Base-by-base conservation (phyloP, 352 stramenopile species). In the Phytophthora meadii region DNA sequence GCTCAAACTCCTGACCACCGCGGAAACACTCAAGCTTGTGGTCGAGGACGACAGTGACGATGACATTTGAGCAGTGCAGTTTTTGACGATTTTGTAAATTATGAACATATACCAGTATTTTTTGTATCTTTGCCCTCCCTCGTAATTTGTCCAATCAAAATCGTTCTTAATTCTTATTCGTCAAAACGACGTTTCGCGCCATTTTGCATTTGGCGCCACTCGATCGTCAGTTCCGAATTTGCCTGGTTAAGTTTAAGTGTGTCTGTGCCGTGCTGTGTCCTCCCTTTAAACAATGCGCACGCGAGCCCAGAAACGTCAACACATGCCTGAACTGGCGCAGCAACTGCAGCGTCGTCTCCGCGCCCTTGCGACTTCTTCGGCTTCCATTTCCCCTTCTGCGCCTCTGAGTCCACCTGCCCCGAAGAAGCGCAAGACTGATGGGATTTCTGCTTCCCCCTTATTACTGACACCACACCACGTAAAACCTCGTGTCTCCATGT, bases 1-100 rank as follows among this genome's bases (percentile, higher is more conserved):
- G 47, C 67, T 95, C 2, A 72, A 82, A 70, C 63, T 79, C 6
- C 71, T 92, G 40, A 72, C 77, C 0, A 56, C 74, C 24, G 62
- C 49, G 0, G 55, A 54, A 34, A 36, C 60, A 9, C 41, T 63
- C 22, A 61, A 70, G 3, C 53, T 59, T 32, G 14, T 69, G 5
- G 27, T 41, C 17, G 44, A 57, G 42, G 66, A 68, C 55, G 53
- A 54, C 32, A 60, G 24, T 11, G 57, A 7, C 3, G 47, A 67
- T 36, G 45, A 37, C 36, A 50, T 25, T 4, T 65, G 42, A 32
- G n/a, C 12, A 22, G 11, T 41, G 19, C 14, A 34, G 2, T 39
- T 48, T 52, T 44, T 12, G 42, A 39, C 53, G 24, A 41, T 46
- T 46, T 41, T 59, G 47, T 65, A 65, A 59, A 49, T 59, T 65